These are phyloP conservation scores for Monascus ruber DNA, from an alignment of 2,329 filamentous ascomycete species.

Conservation along the genomic window DNA sequence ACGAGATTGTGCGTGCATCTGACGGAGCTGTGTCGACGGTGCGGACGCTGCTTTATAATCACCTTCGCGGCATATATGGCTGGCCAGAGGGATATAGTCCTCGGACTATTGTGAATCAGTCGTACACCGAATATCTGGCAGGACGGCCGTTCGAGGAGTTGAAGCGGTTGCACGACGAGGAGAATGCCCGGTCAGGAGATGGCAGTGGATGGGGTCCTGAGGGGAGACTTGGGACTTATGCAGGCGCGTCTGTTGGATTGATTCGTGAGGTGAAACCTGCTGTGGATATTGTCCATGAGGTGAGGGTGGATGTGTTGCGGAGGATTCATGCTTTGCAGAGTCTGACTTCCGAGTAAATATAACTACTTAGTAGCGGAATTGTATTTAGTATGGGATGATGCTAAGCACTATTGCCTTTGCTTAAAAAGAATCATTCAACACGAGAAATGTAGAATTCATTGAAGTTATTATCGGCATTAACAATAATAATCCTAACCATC, in stretches of 20 bases:
- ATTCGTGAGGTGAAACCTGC: constrained; percentile 32
- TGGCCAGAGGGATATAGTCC: constrained; percentile 53
- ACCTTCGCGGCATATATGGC: constrained; percentile 43
- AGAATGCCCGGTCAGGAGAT: constrained; percentile 19
- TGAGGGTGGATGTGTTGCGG: constrained; percentile 5
- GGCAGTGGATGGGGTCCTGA: constrained; percentile 39
- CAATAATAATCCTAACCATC: no score
- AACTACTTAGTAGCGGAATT: no score
- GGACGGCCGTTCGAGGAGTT: constrained; percentile 37
- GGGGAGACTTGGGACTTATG: constrained; percentile 41
- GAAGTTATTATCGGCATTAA: no score
- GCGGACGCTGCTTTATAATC: constrained; percentile 43
- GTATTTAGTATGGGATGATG: no score
- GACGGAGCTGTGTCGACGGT: constrained; percentile 44
- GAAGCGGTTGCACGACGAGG: constrained; percentile 33
- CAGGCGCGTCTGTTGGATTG: constrained; percentile 37
- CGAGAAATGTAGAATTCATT: no score
- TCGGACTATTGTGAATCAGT: constrained; percentile 47
- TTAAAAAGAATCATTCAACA: no score
- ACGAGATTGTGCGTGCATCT: constrained; percentile 38
- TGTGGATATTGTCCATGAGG: constrained; percentile 25
- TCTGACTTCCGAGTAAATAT: no score
- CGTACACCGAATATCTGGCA: constrained; percentile 33
- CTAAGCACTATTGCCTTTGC: no score
- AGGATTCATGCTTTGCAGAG: no score